Conservation (phyloP, 2,329 filamentous ascomycete genomes). For the Trichoderma koningiopsis region DNA sequence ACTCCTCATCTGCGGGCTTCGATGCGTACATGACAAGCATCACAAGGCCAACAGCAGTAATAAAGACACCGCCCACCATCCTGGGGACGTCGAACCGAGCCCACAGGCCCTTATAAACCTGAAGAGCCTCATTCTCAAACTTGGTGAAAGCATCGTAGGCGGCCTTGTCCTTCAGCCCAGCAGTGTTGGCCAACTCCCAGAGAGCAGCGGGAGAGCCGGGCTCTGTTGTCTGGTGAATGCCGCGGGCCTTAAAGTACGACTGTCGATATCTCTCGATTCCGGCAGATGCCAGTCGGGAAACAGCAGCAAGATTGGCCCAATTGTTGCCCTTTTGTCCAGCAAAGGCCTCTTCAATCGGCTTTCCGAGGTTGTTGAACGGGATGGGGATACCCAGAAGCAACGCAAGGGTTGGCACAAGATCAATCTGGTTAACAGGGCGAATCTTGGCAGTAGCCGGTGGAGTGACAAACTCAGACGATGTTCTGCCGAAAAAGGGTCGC, state of each 20-base stretch:
- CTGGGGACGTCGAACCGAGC: constrained; percentile 85
- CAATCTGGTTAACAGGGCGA: constrained; percentile 80
- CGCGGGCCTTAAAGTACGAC: constrained; percentile 75
- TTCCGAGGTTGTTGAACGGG: constrained; percentile 92
- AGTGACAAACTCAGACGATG: constrained; percentile 57
- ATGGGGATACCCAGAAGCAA: constrained; percentile 88
- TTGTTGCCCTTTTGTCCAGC: constrained; percentile 67
- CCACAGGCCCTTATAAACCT: constrained; percentile 82
- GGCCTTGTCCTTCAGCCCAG: constrained; percentile 44
- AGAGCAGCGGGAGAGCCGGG: constrained; percentile 44
- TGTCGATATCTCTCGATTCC: constrained; percentile 88
- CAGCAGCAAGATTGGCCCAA: constrained; percentile 75
- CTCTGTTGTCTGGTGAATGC: constrained; percentile 63
- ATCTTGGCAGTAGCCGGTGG: constrained; percentile 75
- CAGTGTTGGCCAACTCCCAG: constrained; percentile 50
- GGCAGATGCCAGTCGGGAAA: constrained; percentile 75
- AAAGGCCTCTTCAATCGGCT: constrained; percentile 93
- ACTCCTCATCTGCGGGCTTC: constrained; percentile 57
- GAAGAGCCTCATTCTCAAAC: constrained; percentile 79
- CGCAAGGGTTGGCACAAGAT: constrained; percentile 89
- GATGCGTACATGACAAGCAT: constrained; percentile 74
- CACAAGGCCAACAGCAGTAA: constrained; percentile 69
- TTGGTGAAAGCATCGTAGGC: constrained; percentile 62
- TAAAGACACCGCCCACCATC: constrained; percentile 77
- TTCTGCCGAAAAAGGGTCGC: constrained; percentile 79